phyloP scores from a whole-genome alignment of 306 rosid species.

The Vigna angularis region DNA sequence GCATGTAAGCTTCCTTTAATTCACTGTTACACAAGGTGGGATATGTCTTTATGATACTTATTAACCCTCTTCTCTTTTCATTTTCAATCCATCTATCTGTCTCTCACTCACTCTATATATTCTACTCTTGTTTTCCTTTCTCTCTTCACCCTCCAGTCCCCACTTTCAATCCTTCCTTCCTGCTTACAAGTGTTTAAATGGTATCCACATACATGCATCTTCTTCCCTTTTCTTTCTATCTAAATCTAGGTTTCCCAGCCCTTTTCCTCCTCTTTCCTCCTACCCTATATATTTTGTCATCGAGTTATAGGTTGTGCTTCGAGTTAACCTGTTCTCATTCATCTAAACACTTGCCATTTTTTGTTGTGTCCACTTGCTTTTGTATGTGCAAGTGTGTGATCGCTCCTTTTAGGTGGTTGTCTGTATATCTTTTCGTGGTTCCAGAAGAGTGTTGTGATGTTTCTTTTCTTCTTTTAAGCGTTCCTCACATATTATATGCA shows the following conservation, averaged over 20 bases:
- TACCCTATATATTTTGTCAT: neutral
- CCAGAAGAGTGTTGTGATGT: neutral
- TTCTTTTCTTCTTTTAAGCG: neutral
- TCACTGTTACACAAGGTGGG: conserved; percentile 48
- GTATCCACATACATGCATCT: neutral
- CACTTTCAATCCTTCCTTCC: neutral
- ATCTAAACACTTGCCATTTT: neutral
- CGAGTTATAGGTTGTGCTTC: neutral
- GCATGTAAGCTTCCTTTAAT: conserved; percentile 46
- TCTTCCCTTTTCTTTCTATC: neutral
- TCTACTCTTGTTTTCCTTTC: neutral
- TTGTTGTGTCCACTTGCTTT: neutral
- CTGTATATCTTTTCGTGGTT: neutral
- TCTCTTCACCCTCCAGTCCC: neutral
- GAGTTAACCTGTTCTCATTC: neutral
- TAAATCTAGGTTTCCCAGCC: neutral
- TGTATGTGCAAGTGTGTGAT: neutral
- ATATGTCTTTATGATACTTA: conserved; percentile 32
- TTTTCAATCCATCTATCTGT: conserved; percentile 2
- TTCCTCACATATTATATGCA: conserved; percentile 1
- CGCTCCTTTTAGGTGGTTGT: neutral
- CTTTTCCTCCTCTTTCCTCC: neutral
- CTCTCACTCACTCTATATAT: conserved; percentile 17
- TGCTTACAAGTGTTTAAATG: neutral
- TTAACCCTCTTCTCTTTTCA: neutral